Conservation (phyloP, 768 basidiomycete species). For the Lactarius quietus region DNA sequence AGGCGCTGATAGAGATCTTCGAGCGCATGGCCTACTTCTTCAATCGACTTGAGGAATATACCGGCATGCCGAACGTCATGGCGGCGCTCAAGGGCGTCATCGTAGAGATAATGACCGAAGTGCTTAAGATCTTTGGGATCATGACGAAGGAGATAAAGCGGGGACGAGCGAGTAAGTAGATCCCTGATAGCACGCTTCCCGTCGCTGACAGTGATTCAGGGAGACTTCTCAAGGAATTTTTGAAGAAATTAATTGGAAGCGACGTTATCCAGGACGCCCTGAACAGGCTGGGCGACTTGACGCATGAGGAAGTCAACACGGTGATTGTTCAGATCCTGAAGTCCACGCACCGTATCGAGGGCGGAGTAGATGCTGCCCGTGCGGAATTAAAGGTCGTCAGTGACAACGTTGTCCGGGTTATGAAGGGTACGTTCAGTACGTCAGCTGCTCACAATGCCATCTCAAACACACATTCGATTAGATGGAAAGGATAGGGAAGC, state of each 20-base stretch:
- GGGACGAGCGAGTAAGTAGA: background rate
- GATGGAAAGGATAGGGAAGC: background rate
- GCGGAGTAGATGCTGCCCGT: too few relatives aligned
- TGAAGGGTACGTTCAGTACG: background rate
- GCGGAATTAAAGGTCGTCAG: too few relatives aligned
- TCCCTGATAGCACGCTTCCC: background rate
- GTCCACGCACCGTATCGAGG: too few relatives aligned
- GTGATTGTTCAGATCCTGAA: background rate
- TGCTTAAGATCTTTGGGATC: background rate
- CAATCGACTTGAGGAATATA: background rate
- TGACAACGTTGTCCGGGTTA: background rate
- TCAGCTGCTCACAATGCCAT: background rate
- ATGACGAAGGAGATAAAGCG: background rate
- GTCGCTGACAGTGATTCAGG: background rate
- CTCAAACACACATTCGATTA: background rate
- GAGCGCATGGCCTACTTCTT: background rate
- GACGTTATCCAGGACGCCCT: background rate
- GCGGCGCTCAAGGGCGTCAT: background rate
- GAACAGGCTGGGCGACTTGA: background rate
- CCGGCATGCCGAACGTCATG: background rate
- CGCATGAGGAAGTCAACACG: background rate
- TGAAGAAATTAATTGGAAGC: background rate
- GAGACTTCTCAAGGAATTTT: too few relatives aligned
- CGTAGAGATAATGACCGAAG: background rate
- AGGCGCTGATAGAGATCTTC: background rate